phyloP scores from a whole-genome alignment of 768 basidiomycete genomes.

The Amylocystis lapponica region DNA sequence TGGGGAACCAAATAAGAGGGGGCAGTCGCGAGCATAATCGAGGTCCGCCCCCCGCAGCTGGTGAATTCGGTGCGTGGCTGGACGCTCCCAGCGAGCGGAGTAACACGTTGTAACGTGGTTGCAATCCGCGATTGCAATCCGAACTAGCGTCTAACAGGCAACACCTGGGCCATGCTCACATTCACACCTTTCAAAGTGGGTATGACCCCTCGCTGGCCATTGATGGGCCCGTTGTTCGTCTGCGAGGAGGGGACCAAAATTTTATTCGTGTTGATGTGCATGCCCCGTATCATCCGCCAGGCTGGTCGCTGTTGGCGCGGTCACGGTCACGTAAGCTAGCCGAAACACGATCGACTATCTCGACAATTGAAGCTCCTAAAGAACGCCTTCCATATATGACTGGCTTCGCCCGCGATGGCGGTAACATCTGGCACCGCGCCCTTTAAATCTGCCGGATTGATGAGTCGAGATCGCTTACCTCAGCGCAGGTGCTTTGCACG shows the following conservation, averaged over 20 bases:
- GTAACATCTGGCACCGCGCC: slow-evolving; percentile 11
- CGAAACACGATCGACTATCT: slow-evolving; percentile 14
- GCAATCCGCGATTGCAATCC: background rate
- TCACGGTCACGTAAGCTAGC: slow-evolving; percentile 12
- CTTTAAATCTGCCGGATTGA: background rate
- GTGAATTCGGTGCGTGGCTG: too few relatives aligned
- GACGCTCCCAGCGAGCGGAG: background rate
- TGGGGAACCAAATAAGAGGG: background rate
- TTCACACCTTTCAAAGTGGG: background rate
- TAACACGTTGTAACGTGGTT: background rate
- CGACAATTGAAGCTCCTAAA: background rate
- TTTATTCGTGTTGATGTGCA: background rate
- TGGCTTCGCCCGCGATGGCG: slow-evolving; percentile 12
- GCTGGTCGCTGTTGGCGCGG: background rate
- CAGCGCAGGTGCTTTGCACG: too few relatives aligned
- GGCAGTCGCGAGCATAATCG: slow-evolving; percentile 1
- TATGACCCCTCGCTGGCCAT: background rate
- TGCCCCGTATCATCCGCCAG: background rate
- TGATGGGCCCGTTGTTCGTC: background rate
- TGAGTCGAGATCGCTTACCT: too few relatives aligned
- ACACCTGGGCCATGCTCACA: background rate
- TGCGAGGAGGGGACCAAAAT: background rate
- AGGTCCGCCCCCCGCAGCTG: background rate
- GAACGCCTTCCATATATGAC: slow-evolving; percentile 6
- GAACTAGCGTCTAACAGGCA: background rate